These are phyloP conservation scores for Kalanchoe fedtschenkoi DNA, from an alignment of 164 flowering plant genomes.

Conservation along the genomic window DNA sequence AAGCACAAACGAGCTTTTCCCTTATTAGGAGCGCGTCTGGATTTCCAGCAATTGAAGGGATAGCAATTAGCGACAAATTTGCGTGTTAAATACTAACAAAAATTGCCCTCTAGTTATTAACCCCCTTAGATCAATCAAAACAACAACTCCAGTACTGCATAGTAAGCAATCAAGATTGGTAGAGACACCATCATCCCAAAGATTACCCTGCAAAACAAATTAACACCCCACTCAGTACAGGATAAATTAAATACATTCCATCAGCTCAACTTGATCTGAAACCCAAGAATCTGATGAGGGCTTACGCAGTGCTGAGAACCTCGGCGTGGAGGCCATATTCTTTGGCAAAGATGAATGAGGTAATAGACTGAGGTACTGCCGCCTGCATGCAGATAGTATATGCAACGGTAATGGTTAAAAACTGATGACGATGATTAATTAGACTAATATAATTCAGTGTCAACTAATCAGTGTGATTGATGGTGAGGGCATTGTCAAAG, in stretches of 20 bases:
- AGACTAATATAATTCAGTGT: too few relatives aligned
- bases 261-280: background rate
- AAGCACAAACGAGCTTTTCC: too few relatives aligned
- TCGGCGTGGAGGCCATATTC: conserved; percentile 78
- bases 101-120: too few relatives aligned
- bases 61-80: too few relatives aligned
- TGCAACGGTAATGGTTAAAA: background rate
- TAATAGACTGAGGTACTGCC: conserved; percentile 72
- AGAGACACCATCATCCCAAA: conserved; percentile 51
- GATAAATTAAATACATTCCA: background rate
- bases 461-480: too few relatives aligned
- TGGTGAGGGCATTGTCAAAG: too few relatives aligned
- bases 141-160: conserved; percentile 28
- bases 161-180: conserved; percentile 50
- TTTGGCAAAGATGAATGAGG: conserved; percentile 65
- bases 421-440: background rate
- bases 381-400: conserved; percentile 33
- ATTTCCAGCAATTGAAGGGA: too few relatives aligned
- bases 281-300: conserved; percentile 1
- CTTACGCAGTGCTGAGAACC: conserved; percentile 88
- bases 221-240: too few relatives aligned
- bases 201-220: conserved; percentile 47
- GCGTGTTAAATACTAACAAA: too few relatives aligned
- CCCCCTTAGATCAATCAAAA: conserved; percentile 16
- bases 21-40: too few relatives aligned